Conservation (phyloP, 1,139 yeast species). For the Lodderomyces margitis region DNA sequence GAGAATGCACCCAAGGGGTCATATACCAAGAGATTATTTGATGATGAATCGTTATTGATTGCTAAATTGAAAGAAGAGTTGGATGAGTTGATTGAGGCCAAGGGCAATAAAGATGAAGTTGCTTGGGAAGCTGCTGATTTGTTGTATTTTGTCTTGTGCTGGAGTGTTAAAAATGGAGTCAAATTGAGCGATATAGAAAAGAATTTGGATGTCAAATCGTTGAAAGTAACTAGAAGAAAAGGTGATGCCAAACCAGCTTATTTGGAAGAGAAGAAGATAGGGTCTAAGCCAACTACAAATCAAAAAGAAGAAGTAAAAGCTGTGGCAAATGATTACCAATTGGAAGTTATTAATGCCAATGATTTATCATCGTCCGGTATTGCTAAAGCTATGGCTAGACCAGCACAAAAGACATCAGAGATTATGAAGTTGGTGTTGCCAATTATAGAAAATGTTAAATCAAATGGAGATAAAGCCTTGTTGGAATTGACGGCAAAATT, state of each 20-base stretch:
- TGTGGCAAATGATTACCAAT: conserved; percentile 36
- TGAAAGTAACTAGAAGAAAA: conserved; percentile 86
- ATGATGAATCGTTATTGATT: conserved; percentile 67
- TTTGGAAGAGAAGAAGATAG: conserved; percentile 18
- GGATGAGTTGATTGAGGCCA: conserved; percentile 89
- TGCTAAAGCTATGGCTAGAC: conserved; percentile 72
- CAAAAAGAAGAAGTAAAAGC: neutral
- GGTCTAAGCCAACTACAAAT: conserved; percentile 16
- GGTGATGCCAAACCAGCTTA: conserved; percentile 93
- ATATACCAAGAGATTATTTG: conserved; percentile 83
- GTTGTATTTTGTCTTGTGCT: conserved; percentile 85
- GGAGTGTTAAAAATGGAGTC: conserved; percentile 81
- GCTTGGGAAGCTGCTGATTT: conserved; percentile 99
- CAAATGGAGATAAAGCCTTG: conserved; percentile 81
- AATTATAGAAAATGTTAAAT: conserved; percentile 73
- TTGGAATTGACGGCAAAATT: conserved; percentile 85
- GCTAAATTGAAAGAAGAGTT: conserved; percentile 96
- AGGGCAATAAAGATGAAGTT: conserved; percentile 54
- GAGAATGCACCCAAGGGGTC: conserved; percentile 82
- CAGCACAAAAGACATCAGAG: conserved; percentile 86
- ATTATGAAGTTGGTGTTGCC: conserved; percentile 92
- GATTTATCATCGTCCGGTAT: conserved; percentile 41
- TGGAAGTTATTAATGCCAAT: conserved; percentile 53
- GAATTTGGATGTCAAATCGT: conserved; percentile 78
- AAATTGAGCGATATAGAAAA: conserved; percentile 75